Percentiles rank a stretch among this genome's conserved stretches.
These are phyloP conservation scores for Pascua guehoae DNA, from an alignment of 1,284 basidiomycete species.

Conservation along the genomic window DNA sequence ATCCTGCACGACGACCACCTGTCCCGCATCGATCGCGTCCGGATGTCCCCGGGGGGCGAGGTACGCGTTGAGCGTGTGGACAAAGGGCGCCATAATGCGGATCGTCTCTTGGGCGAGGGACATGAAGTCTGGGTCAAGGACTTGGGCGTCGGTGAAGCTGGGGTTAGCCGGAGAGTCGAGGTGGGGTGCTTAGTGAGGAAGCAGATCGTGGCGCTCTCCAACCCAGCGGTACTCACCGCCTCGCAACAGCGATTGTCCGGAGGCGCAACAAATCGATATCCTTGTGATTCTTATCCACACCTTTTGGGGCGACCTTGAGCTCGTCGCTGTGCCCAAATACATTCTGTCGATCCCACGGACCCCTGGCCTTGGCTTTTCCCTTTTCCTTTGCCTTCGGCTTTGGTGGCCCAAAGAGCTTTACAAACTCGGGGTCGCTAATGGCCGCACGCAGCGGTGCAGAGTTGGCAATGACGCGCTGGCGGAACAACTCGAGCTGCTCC, in stretches of 20 bases:
- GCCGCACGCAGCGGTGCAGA: constrained; percentile 62
- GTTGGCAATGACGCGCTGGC: constrained; percentile 63
- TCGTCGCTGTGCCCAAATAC: constrained; percentile 78
- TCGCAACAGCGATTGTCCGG: constrained; percentile 68
- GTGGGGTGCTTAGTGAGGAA: no score
- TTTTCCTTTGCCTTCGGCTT: constrained; percentile 56
- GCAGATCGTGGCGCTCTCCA: constrained; percentile 47
- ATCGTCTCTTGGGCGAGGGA: constrained; percentile 60
- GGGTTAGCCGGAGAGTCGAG: no score
- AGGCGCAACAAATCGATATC: constrained; percentile 84
- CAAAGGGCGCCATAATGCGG: constrained; percentile 65
- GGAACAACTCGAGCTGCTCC: constrained; percentile 68
- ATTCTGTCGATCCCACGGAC: constrained; percentile 53
- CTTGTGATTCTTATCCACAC: constrained; percentile 72
- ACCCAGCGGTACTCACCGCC: constrained; percentile 57
- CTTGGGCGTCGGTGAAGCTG: constrained; percentile 74
- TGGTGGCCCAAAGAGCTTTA: constrained; percentile 67
- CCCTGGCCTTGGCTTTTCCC: no score
- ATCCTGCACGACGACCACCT: no score
- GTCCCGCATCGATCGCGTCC: no score
- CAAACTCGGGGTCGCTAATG: constrained; percentile 65
- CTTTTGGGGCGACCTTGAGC: constrained; percentile 81
- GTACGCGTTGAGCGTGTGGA: constrained; percentile 52
- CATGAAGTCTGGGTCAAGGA: constrained; percentile 63
- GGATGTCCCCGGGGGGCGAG: background rate